Base-by-base conservation (phyloP, 2,329 filamentous ascomycete species). In the Pestalotiopsis sp. region DNA sequence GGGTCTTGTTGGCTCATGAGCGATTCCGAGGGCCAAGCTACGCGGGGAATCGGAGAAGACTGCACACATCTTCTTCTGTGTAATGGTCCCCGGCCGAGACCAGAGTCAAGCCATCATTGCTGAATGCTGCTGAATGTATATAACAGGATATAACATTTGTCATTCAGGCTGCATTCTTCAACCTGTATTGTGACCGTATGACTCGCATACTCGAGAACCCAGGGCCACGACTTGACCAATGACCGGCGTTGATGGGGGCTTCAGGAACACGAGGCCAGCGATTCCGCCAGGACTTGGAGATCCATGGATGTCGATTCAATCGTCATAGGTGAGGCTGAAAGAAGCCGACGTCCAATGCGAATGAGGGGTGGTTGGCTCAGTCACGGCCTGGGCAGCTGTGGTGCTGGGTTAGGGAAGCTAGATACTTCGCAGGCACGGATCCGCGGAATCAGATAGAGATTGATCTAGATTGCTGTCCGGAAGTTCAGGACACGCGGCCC, bases 281-380 rank as follows among this genome's bases (percentile, higher is more conserved):
- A 66, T 66, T 23, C 36, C 31, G 27, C 17, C 41, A 58, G 45
- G 63, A 52, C 41, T 36, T 17, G 25, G 36, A 66, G 65, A 66
- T 66, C 65, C n/a, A 60, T 9, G n/a, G 36, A 59, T 4, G 31
- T 57, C 38, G 23, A 49, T 66, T 60, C 20, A 66, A 66, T 27
- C 65, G 65, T 66, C 65, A 66, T 66, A 66, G 65, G 57, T 66
- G 65, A 66, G 65, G 65, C 65, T 66, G 65, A 59, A 66, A 36
- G 38, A n/a, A 14, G 12, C 23, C 14, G 11, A 17, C 6, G 13
- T 36, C n/a, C 38, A 17, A 60, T 56, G 56, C 31, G 25, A 57
- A 41, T 31, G 65, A 13, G 31, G 36, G 17, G 20, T 66, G 25
- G 62, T 20, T 36, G 25, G 13, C 27, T 20, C 38, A 9, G 2